Evolutionary conservation across 2,329 filamentous ascomycete species (phyloP).

Genomic region (Fusarium mexicanum): DNA sequence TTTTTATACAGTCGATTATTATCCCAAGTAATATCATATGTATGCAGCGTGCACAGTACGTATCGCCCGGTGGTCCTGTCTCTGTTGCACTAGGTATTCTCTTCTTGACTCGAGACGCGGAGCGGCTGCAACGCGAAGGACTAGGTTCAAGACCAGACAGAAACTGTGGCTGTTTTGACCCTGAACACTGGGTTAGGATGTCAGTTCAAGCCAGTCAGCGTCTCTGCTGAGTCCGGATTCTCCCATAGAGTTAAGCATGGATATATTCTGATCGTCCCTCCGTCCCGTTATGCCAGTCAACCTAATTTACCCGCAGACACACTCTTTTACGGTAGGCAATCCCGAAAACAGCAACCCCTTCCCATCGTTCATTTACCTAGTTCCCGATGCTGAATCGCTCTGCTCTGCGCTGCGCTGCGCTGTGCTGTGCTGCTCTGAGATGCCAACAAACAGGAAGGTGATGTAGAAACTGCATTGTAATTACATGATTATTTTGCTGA

Average conservation of each 20-base stretch:
- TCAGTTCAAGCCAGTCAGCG: slow-evolving; percentile 34
- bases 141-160: background rate
- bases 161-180: slow-evolving; percentile 31
- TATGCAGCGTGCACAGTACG: background rate
- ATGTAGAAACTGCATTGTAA: background rate
- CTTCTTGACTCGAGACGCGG: slow-evolving; percentile 18
- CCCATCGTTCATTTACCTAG: background rate
- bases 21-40: background rate
- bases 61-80: background rate
- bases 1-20: slow-evolving; percentile 1
- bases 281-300: slow-evolving; percentile 32
- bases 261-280: slow-evolving; percentile 38
- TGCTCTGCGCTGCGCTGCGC: background rate
- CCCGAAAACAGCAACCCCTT: slow-evolving; percentile 22
- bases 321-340: slow-evolving; percentile 24
- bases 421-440: background rate
- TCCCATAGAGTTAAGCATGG: slow-evolving; percentile 36
- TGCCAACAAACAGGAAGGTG: slow-evolving; percentile 6
- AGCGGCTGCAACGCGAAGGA: slow-evolving; percentile 23
- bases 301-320: slow-evolving; percentile 27
- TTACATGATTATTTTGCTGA: background rate
- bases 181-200: slow-evolving; percentile 10
- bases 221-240: slow-evolving; percentile 31
- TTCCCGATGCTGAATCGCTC: background rate
- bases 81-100: background rate